A percentile compares a stretch with the other conserved stretches of the same genome.
Conservation (phyloP, 176 grass and related monocot genomes). For the Lolium rigidum region DNA sequence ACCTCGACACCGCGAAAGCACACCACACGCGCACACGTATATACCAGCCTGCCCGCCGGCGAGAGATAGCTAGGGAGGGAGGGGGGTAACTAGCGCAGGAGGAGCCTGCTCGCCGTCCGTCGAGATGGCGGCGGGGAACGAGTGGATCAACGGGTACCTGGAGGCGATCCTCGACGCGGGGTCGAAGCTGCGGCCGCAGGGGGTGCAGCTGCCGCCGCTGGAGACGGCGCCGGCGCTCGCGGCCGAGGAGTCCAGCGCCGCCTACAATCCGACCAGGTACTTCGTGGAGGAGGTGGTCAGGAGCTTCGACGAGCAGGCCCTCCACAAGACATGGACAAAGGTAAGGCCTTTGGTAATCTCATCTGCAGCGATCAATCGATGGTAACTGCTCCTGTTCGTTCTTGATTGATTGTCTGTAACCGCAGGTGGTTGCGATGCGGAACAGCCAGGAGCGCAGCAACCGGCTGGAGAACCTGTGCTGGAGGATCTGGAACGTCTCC, state of each 20-base stretch:
- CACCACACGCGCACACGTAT: neutral
- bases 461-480: constrained; percentile 88
- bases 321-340: constrained; percentile 97
- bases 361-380: neutral
- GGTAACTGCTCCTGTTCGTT: neutral
- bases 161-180: constrained; percentile 92
- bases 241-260: constrained; percentile 11
- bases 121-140: constrained; percentile 62
- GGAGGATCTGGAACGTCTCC: constrained; percentile 94
- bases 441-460: constrained; percentile 88
- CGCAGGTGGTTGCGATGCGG: constrained; percentile 85
- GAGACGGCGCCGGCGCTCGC: constrained; percentile 31
- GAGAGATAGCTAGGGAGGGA: no score
- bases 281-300: constrained; percentile 96
- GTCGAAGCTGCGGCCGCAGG: constrained; percentile 37
- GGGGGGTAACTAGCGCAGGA: no score
- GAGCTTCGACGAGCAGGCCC: constrained; percentile 85
- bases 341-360: constrained; percentile 23
- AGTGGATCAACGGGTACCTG: constrained; percentile 98
- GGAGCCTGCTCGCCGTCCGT: neutral
- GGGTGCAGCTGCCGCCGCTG: constrained; percentile 44
- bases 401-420: neutral
- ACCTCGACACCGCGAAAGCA: neutral
- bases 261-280: constrained; percentile 86
- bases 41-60: neutral